Base-by-base conservation (phyloP, 768 basidiomycete genomes). In the Hypsizygus marmoreus region DNA sequence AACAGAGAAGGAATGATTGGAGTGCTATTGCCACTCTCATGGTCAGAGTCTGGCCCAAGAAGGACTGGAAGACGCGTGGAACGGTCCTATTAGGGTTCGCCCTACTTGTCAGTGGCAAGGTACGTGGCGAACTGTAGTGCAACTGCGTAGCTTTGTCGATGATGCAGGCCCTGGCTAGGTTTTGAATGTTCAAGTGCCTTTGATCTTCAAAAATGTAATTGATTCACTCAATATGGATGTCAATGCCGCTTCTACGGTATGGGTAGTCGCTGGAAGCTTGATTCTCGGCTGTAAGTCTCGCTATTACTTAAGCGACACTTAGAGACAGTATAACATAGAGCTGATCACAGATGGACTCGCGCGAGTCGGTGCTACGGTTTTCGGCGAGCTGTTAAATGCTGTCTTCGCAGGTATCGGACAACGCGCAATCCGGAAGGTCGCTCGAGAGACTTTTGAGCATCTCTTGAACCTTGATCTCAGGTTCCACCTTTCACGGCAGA, bases 321-420 rank as follows among this genome's bases (percentile, higher is more conserved):
- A 33, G 16, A n/a, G 1, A 17, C 26, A 14, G 9, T 28, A 10
- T 52, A 43, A 43, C 40, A 45, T 46, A 42, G 23, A 14, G 40
- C 14, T 14, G 20, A 20, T 31, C 9, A 14, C 58, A 99, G 97
- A 98, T 60, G 97, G 94, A 1, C 81, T 82, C 5, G 94, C 95
- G 1, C 79, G 97, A 32, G 80, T 98, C 34, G 87, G 91, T 28
- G 88, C 97, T 3, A 90, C 91, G 0, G 74, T 97, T 7, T 97
- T 91, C 52, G 84, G 85, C 10, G 97, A 99, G 67, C 73, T 98
- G 1, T 70, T 98, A 26, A 99, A 98, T 55, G 95, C 95, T 0
- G 84, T 97, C 4, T 98, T 98, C 50, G 97, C 97, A 42, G 90
- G 88, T 39, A 94, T 98, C 45, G 91, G 95, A 2, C 97, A 99